A percentile compares a stretch with the other conserved stretches of the same genome.
phyloP scores from a whole-genome alignment of 2,329 filamentous ascomycete species.

The Stromatinia cepivora region DNA sequence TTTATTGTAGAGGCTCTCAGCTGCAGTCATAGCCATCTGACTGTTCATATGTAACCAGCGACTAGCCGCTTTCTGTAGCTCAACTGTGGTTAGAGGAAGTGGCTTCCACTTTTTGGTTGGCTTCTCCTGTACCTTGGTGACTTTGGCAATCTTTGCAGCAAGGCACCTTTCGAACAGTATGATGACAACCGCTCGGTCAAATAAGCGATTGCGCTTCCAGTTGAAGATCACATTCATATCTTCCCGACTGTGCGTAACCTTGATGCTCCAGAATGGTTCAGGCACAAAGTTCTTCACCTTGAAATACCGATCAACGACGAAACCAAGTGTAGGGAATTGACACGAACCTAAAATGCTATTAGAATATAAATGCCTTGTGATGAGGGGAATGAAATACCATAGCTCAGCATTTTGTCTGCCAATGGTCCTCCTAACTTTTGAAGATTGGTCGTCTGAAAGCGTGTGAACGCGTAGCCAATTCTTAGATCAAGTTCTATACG shows the following conservation, averaged over 20 bases:
- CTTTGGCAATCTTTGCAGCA: slow-evolving; percentile 70
- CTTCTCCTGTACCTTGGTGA: slow-evolving; percentile 85
- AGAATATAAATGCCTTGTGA: neutral
- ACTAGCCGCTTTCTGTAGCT: slow-evolving; percentile 93
- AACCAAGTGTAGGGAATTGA: slow-evolving; percentile 94
- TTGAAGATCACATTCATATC: slow-evolving; percentile 77
- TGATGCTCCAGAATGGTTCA: slow-evolving; percentile 91
- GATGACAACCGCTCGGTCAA: slow-evolving; percentile 79
- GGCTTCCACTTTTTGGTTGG: slow-evolving; percentile 94
- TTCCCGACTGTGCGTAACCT: slow-evolving; percentile 75
- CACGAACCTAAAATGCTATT: slow-evolving; percentile 63
- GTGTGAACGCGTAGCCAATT: slow-evolving; percentile 89
- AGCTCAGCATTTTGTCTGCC: slow-evolving; percentile 62
- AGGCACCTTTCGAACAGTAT: slow-evolving; percentile 87
- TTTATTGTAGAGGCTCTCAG: slow-evolving; percentile 86
- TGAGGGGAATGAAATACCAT: slow-evolving; percentile 56
- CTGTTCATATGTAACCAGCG: slow-evolving; percentile 87
- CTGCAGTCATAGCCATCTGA: slow-evolving; percentile 83
- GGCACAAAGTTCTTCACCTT: slow-evolving; percentile 91
- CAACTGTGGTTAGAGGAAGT: slow-evolving; percentile 89
- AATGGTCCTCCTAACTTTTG: slow-evolving; percentile 68
- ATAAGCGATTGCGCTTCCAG: slow-evolving; percentile 81
- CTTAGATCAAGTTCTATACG: slow-evolving; percentile 91
- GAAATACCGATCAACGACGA: slow-evolving; percentile 95
- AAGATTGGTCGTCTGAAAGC: slow-evolving; percentile 80